Conservation (phyloP, 2,329 filamentous ascomycete species). For the Chrysoporthe austroafricana region DNA sequence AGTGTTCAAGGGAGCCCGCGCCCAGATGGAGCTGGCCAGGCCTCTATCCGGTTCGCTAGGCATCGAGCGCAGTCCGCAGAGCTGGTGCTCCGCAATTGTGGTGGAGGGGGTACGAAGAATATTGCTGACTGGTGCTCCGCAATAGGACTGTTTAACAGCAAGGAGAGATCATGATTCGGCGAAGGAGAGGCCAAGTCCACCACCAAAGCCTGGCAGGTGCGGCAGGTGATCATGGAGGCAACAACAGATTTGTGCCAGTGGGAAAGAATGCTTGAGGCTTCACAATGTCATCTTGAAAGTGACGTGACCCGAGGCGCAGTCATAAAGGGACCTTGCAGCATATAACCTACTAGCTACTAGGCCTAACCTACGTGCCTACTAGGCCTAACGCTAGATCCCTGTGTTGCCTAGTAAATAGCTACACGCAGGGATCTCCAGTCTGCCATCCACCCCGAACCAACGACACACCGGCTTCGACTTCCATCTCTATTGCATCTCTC, state of each 20-base stretch:
- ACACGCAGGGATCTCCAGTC: neutral
- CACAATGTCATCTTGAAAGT: neutral
- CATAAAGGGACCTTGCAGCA: neutral
- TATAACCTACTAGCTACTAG: no score
- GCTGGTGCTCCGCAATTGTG: neutral
- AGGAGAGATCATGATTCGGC: neutral
- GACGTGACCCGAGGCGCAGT: neutral
- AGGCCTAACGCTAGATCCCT: neutral
- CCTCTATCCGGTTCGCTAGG: conserved; percentile 14
- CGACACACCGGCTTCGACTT: neutral
- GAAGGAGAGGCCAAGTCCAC: neutral
- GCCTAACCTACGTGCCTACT: no score
- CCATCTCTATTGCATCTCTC: no score
- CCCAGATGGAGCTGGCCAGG: conserved; percentile 26
- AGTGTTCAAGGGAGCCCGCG: conserved; percentile 20
- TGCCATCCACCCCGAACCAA: neutral
- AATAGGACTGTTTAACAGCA: neutral
- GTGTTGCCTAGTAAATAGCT: neutral
- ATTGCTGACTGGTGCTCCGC: neutral
- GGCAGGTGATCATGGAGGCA: neutral
- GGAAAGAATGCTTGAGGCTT: neutral
- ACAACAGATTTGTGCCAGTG: neutral
- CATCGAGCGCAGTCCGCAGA: neutral
- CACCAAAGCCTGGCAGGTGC: neutral
- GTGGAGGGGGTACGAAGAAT: neutral